Evolutionary conservation across 2,329 filamentous ascomycete species (phyloP), one percentile per base, ranked within the genome.

Genomic region (Aspergillus felis): DNA sequence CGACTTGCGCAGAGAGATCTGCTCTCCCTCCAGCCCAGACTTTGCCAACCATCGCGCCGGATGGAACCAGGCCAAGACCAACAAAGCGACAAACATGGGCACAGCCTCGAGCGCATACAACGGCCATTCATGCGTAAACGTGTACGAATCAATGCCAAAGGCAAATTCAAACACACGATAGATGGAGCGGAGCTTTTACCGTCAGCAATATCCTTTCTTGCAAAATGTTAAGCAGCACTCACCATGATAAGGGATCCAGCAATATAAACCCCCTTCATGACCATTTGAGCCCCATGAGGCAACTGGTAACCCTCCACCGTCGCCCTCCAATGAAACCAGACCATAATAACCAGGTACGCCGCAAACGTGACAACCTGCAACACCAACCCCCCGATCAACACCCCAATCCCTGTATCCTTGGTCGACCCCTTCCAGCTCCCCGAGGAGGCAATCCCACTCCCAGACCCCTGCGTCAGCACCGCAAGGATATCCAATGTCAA

Each of bases 161-260:
- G 78, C 76, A 58, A 83, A 83, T 61, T 84, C 81, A 50, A 81
- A 74, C 3, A 81, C 76, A n/a, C 81, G 77, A 58, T 81, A 84
- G 28, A 82, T 73, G n/a, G 78, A 82, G 14, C 81, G 79, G 3
- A 81, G 59, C 71, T 82, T 82, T 2, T n/a, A 2, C 10, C 14
- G 4, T 6, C 1, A 32, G 17, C 20, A 32, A 4, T 14, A 4
- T 1, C 12, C 32, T 35, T 14, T 0, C 12, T 4, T 12, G 2
- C 2, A 6, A 5, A 12, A 4, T 1, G 14, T 6, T 44, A n/a
- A 17, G 25, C 14, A 44, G 32, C 29, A 70, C 77, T 58, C 65
- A 81, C 79, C 70, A 80, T 69, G 47, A 82, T 79, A 57, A 79
- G 67, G 6, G 65, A 59, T n/a, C 76, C 76, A 2, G 79, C 78